Conservation (phyloP, 1,284 basidiomycete species). For the Microbotryomycetes sp. region DNA sequence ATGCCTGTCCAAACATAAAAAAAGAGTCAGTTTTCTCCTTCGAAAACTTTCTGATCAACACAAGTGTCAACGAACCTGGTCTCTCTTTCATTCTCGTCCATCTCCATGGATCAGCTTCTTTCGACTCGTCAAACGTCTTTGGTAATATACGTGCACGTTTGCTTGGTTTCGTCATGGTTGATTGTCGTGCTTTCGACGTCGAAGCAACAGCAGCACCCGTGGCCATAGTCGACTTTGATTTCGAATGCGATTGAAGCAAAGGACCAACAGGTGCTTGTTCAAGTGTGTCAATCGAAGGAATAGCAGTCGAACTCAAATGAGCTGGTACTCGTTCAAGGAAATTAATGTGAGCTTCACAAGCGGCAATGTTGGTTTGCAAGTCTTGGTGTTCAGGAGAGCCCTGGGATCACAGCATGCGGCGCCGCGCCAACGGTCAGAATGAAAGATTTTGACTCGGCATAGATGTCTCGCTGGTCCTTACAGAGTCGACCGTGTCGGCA, state of each 20-base stretch:
- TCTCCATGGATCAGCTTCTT: slow-evolving; percentile 3
- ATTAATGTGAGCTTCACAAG: slow-evolving; percentile 24
- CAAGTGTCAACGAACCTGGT: slow-evolving; percentile 1
- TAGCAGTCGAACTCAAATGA: slow-evolving; percentile 3
- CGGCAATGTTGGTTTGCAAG: slow-evolving; percentile 30
- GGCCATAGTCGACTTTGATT: slow-evolving; percentile 12
- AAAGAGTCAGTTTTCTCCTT: slow-evolving; percentile 34
- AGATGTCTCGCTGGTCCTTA: slow-evolving; percentile 2
- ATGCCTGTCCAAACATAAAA: slow-evolving; percentile 35
- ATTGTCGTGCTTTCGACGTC: background rate
- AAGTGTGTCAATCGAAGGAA: slow-evolving; percentile 26
- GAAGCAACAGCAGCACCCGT: slow-evolving; percentile 6
- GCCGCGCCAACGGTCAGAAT: background rate
- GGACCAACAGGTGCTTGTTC: slow-evolving; percentile 27
- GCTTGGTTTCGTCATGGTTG: background rate
- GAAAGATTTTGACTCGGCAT: background rate
- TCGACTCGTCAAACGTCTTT: background rate
- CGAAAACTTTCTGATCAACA: background rate
- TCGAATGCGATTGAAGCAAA: slow-evolving; percentile 17
- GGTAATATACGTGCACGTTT: background rate
- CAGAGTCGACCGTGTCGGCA: slow-evolving; percentile 28
- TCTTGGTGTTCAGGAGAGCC: slow-evolving; percentile 37
- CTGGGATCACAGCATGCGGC: slow-evolving; percentile 6
- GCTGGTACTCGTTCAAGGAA: slow-evolving; percentile 32
- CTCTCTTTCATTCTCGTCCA: background rate